Evolutionary conservation across 306 rosid species (phyloP).

Genomic region (Begonia loranthoides): DNA sequence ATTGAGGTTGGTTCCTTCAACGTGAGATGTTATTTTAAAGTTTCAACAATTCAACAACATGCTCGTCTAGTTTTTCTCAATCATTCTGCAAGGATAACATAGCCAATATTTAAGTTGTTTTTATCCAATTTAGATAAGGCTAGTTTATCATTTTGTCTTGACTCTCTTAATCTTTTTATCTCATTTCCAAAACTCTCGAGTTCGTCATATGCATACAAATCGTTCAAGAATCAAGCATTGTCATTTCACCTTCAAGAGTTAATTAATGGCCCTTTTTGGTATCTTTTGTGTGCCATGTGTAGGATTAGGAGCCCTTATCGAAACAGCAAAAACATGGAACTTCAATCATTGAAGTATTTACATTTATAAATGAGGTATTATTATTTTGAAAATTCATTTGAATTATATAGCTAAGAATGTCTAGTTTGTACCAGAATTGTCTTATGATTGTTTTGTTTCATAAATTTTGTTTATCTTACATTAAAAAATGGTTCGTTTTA

Average conservation of each 20-base stretch:
- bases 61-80: background rate
- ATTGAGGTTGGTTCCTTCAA: constrained; percentile 31
- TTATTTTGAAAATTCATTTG: background rate
- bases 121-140: background rate
- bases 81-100: background rate
- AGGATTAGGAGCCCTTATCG: constrained; percentile 49
- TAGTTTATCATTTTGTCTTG: background rate
- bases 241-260: constrained; percentile 1
- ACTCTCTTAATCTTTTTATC: background rate
- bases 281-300: constrained; percentile 7
- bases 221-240: background rate
- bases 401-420: background rate
- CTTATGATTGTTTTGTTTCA: background rate
- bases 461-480: background rate
- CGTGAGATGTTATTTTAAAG: constrained; percentile 6
- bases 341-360: constrained; percentile 39
- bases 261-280: background rate
- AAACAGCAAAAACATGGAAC: constrained; percentile 39
- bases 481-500: background rate
- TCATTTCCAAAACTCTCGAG: background rate
- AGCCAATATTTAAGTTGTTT: background rate
- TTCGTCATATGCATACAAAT: too few relatives aligned
- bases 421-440: constrained; percentile 2
- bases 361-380: constrained; percentile 47
- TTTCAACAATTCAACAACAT: background rate